Evolutionary conservation across 2,329 filamentous ascomycete genomes (phyloP), one percentile per base, ranked within the genome.

Genomic region (Fusarium drepaniforme): DNA sequence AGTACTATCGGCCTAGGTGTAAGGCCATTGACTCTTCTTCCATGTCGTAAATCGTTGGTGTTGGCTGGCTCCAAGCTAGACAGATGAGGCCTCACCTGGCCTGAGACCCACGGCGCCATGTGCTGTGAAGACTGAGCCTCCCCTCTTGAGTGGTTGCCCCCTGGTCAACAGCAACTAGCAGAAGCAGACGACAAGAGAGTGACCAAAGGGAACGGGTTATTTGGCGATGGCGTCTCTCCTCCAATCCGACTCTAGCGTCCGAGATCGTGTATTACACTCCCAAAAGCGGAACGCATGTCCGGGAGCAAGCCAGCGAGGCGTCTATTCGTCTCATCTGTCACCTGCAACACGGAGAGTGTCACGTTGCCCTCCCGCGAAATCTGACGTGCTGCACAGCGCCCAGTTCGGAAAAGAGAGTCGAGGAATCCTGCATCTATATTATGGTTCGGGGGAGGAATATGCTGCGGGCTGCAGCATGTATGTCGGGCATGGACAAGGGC

Each of bases 401-500:
- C 62, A 28, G 23, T 68, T 60, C 42, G 61, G 66, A 66, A 59
- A 57, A 62, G 46, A 49, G 33, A 53, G 42, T 61, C 33, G 37
- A 63, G 57, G 30, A 44, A 67, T 38, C 44, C 58, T 62, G 44
- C 38, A 56, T 62, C 46, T 51, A 40, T 51, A 62, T 67, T 40
- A 51, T 63, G 46, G 46, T 64, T 64, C 62, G 62, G 61, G 61
- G 61, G 25, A 33, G 25, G 16, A 53, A 53, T 42, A 44, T 30
- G 35, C 8, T 28, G 13, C 40, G 57, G 16, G 37, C 51, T 65
- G 60, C 59, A 68, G 46, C 44, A 68, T 51, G 66, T 56, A 67
- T 56, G 62, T 65, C 62, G n/a, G 28, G 44, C 64, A 67, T 51
- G 64, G 64, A 67, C 51, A 64, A 59, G 59, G 59, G 42, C 66